phyloP scores from a whole-genome alignment of 352 stramenopile genomes.

The Pilasporangium apinafurcum region DNA sequence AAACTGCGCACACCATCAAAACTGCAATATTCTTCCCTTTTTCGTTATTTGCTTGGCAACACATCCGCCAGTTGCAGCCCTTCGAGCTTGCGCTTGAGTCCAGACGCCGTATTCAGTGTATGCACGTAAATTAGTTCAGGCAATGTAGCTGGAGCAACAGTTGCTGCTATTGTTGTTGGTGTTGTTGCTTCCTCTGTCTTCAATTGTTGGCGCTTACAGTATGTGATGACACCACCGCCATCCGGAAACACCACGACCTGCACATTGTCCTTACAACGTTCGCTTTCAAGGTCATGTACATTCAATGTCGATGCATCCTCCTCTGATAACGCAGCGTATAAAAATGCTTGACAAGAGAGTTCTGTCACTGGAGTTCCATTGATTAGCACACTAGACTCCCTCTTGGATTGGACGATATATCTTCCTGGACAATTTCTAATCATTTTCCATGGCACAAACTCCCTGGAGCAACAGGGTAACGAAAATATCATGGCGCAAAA shows the following conservation, averaged over 20 bases:
- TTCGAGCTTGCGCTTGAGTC: slow-evolving; percentile 43
- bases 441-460: slow-evolving; percentile 62
- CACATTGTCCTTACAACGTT: slow-evolving; percentile 32
- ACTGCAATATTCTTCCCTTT: neutral
- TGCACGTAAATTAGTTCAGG: slow-evolving; percentile 46
- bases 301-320: neutral
- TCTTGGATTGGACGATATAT: slow-evolving; percentile 60
- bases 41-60: slow-evolving; percentile 9
- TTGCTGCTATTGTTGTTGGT: no score
- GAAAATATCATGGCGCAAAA: no score
- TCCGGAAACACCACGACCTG: slow-evolving; percentile 52
- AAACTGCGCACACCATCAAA: neutral
- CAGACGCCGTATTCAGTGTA: slow-evolving; percentile 60
- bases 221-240: slow-evolving; percentile 60
- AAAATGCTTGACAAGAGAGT: slow-evolving; percentile 20
- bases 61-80: slow-evolving; percentile 41
- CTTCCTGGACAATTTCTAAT: slow-evolving; percentile 60
- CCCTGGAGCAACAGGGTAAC: slow-evolving; percentile 16
- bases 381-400: slow-evolving; percentile 23
- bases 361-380: slow-evolving; percentile 20
- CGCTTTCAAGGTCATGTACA: slow-evolving; percentile 34
- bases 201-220: slow-evolving; percentile 31
- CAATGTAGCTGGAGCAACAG: no score
- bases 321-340: slow-evolving; percentile 12
- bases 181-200: neutral